Evolutionary conservation across 495 filamentous ascomycete genomes (phyloP).

Genomic region (Tuber borchii): DNA sequence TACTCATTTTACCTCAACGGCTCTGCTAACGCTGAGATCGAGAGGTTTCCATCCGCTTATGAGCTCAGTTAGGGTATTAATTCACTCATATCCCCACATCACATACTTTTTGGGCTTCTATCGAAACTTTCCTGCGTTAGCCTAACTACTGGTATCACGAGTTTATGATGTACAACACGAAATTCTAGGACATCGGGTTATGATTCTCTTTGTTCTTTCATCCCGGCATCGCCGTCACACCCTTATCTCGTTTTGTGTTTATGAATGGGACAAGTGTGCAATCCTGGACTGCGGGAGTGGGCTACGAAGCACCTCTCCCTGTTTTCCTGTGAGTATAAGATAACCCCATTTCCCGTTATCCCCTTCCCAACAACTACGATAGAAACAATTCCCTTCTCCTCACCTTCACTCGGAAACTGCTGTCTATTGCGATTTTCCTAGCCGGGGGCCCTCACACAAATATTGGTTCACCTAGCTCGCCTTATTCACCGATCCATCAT

Average conservation of each 20-base stretch:
- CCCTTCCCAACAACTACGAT: not conserved
- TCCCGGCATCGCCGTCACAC: not conserved
- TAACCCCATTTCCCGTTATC: not conserved
- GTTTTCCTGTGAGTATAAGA: not conserved
- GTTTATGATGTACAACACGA: not conserved
- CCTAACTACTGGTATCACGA: not conserved
- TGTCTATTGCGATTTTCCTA: not conserved
- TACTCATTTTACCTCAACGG: too few species aligned
- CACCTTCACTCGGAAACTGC: not conserved
- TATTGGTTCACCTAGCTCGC: not conserved
- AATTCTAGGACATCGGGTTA: not conserved
- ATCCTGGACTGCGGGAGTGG: not conserved
- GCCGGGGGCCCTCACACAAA: not conserved
- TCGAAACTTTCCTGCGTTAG: not conserved
- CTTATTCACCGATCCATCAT: not conserved
- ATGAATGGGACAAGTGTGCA: not conserved
- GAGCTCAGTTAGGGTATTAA: not conserved
- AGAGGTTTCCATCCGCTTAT: too few species aligned
- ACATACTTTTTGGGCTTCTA: not conserved
- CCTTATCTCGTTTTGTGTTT: not conserved
- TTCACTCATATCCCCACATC: not conserved
- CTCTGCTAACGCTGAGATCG: too few species aligned
- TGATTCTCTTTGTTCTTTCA: not conserved
- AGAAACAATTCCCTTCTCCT: not conserved
- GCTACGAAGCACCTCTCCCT: not conserved